Percentiles rank a stretch among this genome's conserved stretches.
These are phyloP conservation scores for Arachnopeziza araneosa DNA, from an alignment of 2,329 filamentous ascomycete genomes.

Conservation along the genomic window DNA sequence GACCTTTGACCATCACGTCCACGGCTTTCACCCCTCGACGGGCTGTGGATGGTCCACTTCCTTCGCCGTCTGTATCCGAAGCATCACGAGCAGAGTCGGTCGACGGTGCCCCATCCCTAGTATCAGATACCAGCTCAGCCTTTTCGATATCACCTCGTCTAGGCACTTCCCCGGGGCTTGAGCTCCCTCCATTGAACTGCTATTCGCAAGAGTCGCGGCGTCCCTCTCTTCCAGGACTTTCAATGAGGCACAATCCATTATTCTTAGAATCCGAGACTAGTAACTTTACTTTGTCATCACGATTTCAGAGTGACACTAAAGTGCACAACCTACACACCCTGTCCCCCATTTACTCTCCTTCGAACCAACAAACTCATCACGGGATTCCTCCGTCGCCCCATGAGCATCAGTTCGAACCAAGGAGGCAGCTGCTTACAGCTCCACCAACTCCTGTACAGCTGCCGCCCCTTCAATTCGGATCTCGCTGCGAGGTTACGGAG, in stretches of 20 bases:
- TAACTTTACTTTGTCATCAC: constrained; percentile 16
- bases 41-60: constrained; percentile 49
- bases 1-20: constrained; percentile 17
- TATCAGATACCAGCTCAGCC: constrained; percentile 63
- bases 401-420: constrained; percentile 18
- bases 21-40: background rate
- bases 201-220: constrained; percentile 10
- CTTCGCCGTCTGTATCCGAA: constrained; percentile 59
- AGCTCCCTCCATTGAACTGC: constrained; percentile 26
- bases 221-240: background rate
- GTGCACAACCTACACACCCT: constrained; percentile 5
- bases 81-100: constrained; percentile 51
- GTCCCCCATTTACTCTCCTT: constrained; percentile 13
- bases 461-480: constrained; percentile 22
- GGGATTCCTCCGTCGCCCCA: constrained; percentile 7
- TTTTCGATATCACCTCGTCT: constrained; percentile 52
- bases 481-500: constrained; percentile 8
- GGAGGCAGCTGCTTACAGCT: constrained; percentile 22
- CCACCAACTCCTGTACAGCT: constrained; percentile 29
- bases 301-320: constrained; percentile 20
- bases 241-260: constrained; percentile 15
- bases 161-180: constrained; percentile 26
- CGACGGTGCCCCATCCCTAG: constrained; percentile 60
- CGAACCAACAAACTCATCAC: constrained; percentile 5
- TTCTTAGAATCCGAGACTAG: constrained; percentile 22